A percentile compares a stretch with the other conserved stretches of the same genome.
These are phyloP conservation scores for Raffaelea ambrosiae DNA, from an alignment of 2,329 filamentous ascomycete genomes.

Conservation along the genomic window DNA sequence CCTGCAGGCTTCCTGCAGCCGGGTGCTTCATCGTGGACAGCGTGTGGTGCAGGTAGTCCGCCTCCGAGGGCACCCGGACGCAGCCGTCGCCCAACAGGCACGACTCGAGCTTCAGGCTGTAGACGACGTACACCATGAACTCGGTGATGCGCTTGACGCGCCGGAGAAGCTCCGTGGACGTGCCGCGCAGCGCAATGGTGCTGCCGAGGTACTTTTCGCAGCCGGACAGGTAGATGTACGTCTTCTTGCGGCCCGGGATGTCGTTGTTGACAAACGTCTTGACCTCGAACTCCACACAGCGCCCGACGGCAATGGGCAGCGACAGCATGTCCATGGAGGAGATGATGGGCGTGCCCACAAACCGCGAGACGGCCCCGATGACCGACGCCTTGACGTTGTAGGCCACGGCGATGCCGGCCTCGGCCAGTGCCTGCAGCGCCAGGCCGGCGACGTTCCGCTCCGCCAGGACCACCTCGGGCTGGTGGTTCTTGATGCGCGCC, in stretches of 20 bases:
- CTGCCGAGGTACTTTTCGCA: slow-evolving; percentile 86
- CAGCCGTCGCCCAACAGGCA: slow-evolving; percentile 91
- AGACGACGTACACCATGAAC: slow-evolving; percentile 98
- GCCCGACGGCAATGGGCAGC: slow-evolving; percentile 65
- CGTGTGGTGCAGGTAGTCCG: slow-evolving; percentile 34
- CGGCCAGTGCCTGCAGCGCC: slow-evolving; percentile 78
- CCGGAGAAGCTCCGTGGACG: slow-evolving; percentile 58
- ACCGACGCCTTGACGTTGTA: slow-evolving; percentile 97
- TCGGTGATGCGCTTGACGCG: slow-evolving; percentile 91
- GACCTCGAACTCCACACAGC: slow-evolving; percentile 83
- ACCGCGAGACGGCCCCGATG: slow-evolving; percentile 87
- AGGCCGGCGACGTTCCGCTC: slow-evolving; percentile 89
- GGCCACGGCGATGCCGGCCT: slow-evolving; percentile 83
- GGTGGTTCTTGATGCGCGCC: slow-evolving; percentile 77
- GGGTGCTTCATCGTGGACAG: slow-evolving; percentile 23
- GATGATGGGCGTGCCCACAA: slow-evolving; percentile 84
- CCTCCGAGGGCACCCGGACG: slow-evolving; percentile 65
- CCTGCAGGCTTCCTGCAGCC: slow-evolving; percentile 9
- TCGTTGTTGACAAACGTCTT: slow-evolving; percentile 85
- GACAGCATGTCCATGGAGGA: slow-evolving; percentile 92
- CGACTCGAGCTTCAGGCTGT: slow-evolving; percentile 93
- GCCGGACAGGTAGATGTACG: slow-evolving; percentile 90
- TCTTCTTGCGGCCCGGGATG: slow-evolving; percentile 71
- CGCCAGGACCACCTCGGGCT: slow-evolving; percentile 80
- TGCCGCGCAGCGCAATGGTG: slow-evolving; percentile 85